A percentile compares a stretch with the other conserved stretches of the same genome.
These are phyloP conservation scores for Pseudopyricularia javanii DNA, from an alignment of 2,329 filamentous ascomycete genomes.

Conservation along the genomic window DNA sequence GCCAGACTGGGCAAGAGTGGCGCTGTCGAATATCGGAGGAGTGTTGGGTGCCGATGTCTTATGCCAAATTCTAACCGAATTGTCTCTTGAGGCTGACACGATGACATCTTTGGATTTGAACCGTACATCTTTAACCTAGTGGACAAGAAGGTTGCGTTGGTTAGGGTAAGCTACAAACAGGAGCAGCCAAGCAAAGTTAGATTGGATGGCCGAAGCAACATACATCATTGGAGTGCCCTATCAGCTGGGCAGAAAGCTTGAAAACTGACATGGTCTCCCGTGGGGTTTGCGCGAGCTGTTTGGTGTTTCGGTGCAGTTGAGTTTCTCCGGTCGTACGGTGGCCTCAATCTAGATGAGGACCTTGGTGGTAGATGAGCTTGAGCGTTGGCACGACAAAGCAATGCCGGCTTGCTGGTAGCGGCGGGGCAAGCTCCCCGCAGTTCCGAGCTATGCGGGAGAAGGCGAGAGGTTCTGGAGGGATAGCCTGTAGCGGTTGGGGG, in stretches of 20 bases:
- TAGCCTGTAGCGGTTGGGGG: not conserved
- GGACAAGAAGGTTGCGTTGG: not conserved
- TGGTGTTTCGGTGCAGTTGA: not conserved
- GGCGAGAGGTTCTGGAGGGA: not conserved
- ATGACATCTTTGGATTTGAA: constrained; percentile 42
- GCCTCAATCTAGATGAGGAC: too few species aligned
- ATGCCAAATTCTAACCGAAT: constrained; percentile 79
- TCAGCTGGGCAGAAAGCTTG: constrained; percentile 83
- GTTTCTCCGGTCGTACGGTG: too few species aligned
- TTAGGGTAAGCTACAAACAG: not conserved
- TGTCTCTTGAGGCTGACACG: constrained; percentile 82
- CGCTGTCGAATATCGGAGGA: constrained; percentile 62
- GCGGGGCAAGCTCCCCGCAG: not conserved
- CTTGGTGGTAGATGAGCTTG: not conserved
- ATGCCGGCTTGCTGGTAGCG: not conserved
- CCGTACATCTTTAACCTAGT: constrained; percentile 72
- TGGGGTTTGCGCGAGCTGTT: not conserved
- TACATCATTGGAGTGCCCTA: constrained; percentile 91
- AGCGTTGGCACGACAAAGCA: not conserved
- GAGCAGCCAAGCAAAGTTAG: constrained; percentile 1
- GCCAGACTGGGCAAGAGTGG: constrained; percentile 67
- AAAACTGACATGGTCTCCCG: constrained; percentile 56
- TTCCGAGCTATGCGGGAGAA: not conserved
- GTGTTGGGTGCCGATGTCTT: constrained; percentile 29
- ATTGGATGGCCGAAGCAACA: constrained; percentile 15